Evolutionary conservation across 2,329 filamentous ascomycete species (phyloP).

Genomic region (Venturia pyrina): DNA sequence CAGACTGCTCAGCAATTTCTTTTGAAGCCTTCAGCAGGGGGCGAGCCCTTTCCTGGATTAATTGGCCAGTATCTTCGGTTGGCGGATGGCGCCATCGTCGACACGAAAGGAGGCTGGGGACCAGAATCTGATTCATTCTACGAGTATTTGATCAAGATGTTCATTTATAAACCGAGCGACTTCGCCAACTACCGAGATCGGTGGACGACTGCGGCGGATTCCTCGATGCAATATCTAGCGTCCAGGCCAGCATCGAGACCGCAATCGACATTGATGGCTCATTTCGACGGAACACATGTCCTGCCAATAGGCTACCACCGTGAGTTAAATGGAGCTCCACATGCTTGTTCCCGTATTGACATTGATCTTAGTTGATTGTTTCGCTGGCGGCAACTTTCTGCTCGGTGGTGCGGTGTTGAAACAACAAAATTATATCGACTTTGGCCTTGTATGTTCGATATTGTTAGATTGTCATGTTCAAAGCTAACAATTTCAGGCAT

Average conservation of each 20-base stretch:
- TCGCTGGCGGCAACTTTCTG: constrained; percentile 77
- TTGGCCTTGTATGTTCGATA: constrained; percentile 45
- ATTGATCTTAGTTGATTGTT: constrained; percentile 55
- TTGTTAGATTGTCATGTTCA: background rate
- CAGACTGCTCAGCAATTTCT: constrained; percentile 62
- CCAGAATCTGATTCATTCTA: constrained; percentile 74
- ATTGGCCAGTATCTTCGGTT: constrained; percentile 60
- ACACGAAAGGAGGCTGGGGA: constrained; percentile 63
- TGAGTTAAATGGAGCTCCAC: constrained; percentile 22
- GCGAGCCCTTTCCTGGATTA: constrained; percentile 68
- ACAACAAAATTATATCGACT: constrained; percentile 57
- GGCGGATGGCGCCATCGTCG: constrained; percentile 53
- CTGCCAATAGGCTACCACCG: constrained; percentile 32
- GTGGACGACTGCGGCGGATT: constrained; percentile 68
- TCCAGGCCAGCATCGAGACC: constrained; percentile 56
- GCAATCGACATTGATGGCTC: constrained; percentile 62
- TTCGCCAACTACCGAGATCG: constrained; percentile 59
- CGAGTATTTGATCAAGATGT: constrained; percentile 90
- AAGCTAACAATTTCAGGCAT: constrained; percentile 22
- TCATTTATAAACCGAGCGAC: constrained; percentile 59
- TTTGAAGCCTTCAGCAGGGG: constrained; percentile 49
- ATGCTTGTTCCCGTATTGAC: background rate
- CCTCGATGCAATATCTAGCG: constrained; percentile 59
- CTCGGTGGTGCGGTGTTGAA: constrained; percentile 64
- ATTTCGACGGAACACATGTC: constrained; percentile 39